Evolutionary conservation across 805 yeast species (phyloP).

Genomic region (Isabelozyma pseudorhagii): DNA sequence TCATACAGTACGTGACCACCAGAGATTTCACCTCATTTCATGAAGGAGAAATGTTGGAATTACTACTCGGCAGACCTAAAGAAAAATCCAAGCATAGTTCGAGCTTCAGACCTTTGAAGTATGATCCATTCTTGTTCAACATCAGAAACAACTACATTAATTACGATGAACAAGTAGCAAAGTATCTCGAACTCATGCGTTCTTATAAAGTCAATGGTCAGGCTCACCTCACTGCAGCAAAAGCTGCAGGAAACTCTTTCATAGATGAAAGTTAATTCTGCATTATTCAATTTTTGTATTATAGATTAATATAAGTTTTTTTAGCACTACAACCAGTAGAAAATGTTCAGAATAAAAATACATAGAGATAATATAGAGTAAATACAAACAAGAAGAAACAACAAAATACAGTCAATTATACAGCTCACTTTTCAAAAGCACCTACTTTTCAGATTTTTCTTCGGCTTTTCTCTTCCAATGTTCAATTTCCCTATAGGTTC

Average conservation of each 20-base stretch:
- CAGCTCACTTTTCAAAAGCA: neutral
- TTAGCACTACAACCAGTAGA: too few species aligned
- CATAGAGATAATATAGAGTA: too few species aligned
- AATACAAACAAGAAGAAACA: neutral
- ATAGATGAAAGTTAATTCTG: too few species aligned
- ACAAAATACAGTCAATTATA: neutral
- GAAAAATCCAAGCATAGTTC: conserved; percentile 12
- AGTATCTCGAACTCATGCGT: conserved; percentile 14
- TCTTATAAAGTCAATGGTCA: conserved; percentile 5
- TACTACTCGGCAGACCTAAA: conserved; percentile 14
- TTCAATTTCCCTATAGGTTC: conserved; percentile 90
- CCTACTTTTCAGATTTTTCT: conserved; percentile 23
- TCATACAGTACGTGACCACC: conserved; percentile 20
- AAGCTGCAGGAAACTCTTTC: too few species aligned
- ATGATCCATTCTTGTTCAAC: conserved; percentile 24
- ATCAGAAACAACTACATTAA: conserved; percentile 15
- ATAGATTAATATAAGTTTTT: too few species aligned
- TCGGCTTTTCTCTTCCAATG: conserved; percentile 57
- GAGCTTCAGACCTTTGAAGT: conserved; percentile 28
- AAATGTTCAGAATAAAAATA: too few species aligned
- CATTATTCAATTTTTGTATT: too few species aligned
- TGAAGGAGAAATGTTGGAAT: conserved; percentile 22
- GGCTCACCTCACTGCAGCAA: neutral
- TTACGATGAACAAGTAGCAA: conserved; percentile 25
- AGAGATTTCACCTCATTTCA: conserved; percentile 24